Base-by-base conservation (phyloP, 2,329 filamentous ascomycete species). In the Berkeleyomyces rouxiae region DNA sequence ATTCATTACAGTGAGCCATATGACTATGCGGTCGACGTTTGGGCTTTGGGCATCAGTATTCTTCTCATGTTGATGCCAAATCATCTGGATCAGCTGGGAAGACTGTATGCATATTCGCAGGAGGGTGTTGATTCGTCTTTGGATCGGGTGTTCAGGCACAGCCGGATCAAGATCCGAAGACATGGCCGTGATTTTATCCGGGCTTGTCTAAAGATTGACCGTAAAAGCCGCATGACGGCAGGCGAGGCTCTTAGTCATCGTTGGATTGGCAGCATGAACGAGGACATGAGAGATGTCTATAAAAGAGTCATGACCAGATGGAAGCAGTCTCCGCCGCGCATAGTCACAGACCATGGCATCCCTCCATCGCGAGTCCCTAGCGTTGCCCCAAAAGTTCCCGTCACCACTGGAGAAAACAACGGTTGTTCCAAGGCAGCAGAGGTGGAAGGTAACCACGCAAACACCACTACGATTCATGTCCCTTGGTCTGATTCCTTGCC, bases 31-130 rank as follows among this genome's bases (percentile, higher is more conserved):
- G 76, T 79, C 4, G 79, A 82, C 64, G 75, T 81, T 31, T 82
- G 79, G 79, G 75, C 78, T 3, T 67, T 81, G 13, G 79, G 79
- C 0, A 71, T 80, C 61, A 70, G 81, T 3, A 67, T 72, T 0
- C 64, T 80, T 0, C 71, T 73, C 31, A 67, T 76, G 37, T 63
- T 74, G 7, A 31, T 61, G 47, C 59, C 59, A 51, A 33, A 47
- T 33, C 44, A 61, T 31, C 61, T 7, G 1, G 51, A 62, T 10
- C 39, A 37, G 3, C 46, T 62, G 43, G 39, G 61, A 7, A 33
- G 31, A 13, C 13, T 62, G 5, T 36, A 33, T 5, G 47, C 49
- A 9, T 58, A 46, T 37, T 23, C 53, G 3, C 61, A 62, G 40
- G 33, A 42, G 3, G 51, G 42, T 6, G 49, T 62, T 7, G 51